Base-by-base conservation (phyloP, 2,329 filamentous ascomycete species). In the Aspergillus sp. region DNA sequence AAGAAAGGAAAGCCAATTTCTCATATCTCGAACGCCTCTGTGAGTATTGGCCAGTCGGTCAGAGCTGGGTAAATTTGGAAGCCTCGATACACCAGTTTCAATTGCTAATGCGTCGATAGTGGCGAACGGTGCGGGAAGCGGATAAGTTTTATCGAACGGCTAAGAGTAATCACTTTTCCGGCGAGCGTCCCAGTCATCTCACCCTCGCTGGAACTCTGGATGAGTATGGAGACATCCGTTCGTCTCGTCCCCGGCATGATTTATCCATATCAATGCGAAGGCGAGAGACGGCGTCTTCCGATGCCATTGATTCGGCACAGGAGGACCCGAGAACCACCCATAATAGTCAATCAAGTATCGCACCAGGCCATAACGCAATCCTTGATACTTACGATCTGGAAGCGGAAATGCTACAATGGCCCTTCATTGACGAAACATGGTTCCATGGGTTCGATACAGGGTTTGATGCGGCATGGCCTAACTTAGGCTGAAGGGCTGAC, bases 391-490 rank as follows among this genome's bases (percentile, higher is more conserved):
- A 70, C 50, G 71, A 75, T 20, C 54, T 75, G 1, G 72, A 75
- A 49, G 65, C 68, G 3, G 73, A 75, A 52, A 73, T 75, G 69
- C 66, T 74, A 52, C 72, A 75, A 57, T 75, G 73, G 73, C 73
- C 73, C 0, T 75, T 75, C 39, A 70, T 75, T 29, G 72, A 75
- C 52, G 73, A 68, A 20, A 71, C 71, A 4, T 75, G 73, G 73
- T 71, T 73, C 7, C 62, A 66, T 18, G 73, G 73, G 3, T 73
- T 75, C 58, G 72, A 73, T 53, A 65, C 67, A 7, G 71, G 70
- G 2, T 65, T 71, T 45, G 69, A 75, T 51, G 63, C 67, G n/a
- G 59, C 67, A n/a, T 74, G 71, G 70, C 70, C 66, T 2, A 59
- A 57, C 10, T 51, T 63, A 14, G 57, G 49, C 3, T 58, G 24